A percentile compares a stretch with the other conserved stretches of the same genome.
Evolutionary conservation across 2,329 filamentous ascomycete genomes (phyloP).

Genomic region (Byssothecium circinans): DNA sequence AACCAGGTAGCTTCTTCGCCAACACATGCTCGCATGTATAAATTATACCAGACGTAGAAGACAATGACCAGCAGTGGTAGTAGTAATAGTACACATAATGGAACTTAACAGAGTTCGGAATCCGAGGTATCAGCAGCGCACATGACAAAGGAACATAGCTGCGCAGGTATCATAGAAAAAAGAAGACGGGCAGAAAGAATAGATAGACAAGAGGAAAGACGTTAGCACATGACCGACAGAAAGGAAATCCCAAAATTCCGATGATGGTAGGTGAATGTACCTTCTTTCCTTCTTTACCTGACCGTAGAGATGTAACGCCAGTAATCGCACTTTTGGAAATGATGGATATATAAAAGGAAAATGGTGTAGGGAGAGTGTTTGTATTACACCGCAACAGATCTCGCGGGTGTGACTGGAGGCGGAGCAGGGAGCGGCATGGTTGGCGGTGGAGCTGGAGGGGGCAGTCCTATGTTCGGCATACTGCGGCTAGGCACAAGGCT

Average conservation of each 20-base stretch:
- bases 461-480: constrained; percentile 46
- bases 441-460: constrained; percentile 51
- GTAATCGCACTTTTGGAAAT: neutral
- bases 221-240: constrained; percentile 1
- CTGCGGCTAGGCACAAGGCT: constrained; percentile 31
- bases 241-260: too few species aligned
- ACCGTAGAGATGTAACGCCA: neutral
- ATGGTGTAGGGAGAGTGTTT: neutral
- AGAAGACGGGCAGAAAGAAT: neutral
- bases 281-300: neutral
- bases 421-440: constrained; percentile 48
- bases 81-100: constrained; percentile 2
- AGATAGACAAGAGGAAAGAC: constrained; percentile 1
- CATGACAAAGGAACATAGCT: neutral
- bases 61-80: neutral
- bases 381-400: constrained; percentile 8
- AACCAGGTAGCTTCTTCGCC: too few species aligned
- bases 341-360: neutral
- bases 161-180: neutral
- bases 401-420: constrained; percentile 21
- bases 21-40: neutral
- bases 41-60: neutral
- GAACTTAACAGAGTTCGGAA: neutral
- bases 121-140: neutral
- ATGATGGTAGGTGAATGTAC: neutral